Percentiles rank a stretch among this genome's conserved stretches.
phyloP scores from a whole-genome alignment of 495 filamentous ascomycete species.

The Tuber calosporum region DNA sequence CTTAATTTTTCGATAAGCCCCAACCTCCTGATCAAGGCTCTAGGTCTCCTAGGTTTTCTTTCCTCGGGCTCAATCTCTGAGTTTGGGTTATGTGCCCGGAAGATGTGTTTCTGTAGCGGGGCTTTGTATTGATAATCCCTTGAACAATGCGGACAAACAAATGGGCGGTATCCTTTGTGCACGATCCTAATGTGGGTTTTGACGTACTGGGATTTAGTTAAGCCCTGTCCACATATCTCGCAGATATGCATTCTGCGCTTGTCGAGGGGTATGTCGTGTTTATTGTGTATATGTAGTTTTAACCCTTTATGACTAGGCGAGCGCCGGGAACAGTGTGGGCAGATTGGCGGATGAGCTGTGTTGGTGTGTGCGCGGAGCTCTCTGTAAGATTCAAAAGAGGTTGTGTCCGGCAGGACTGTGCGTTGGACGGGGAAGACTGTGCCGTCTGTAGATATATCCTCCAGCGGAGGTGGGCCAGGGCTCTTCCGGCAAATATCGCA shows the following conservation, averaged over 20 bases:
- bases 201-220: constrained; percentile 72
- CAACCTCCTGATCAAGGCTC: constrained; percentile 10
- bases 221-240: constrained; percentile 53
- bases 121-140: constrained; percentile 36
- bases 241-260: constrained; percentile 60
- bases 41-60: background rate
- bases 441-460: background rate
- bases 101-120: constrained; percentile 24
- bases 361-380: constrained; percentile 65
- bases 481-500: constrained; percentile 41
- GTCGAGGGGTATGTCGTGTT: constrained; percentile 57
- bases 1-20: constrained; percentile 34
- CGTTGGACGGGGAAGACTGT: background rate
- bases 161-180: constrained; percentile 54
- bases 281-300: constrained; percentile 61
- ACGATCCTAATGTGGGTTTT: constrained; percentile 67
- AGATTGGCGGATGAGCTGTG: constrained; percentile 64
- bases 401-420: constrained; percentile 25
- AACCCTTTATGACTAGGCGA: constrained; percentile 44
- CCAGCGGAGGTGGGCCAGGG: constrained; percentile 8
- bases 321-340: constrained; percentile 54
- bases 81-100: constrained; percentile 12
- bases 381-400: constrained; percentile 64
- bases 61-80: background rate
- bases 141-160: constrained; percentile 30